Percentiles rank a stretch among this genome's conserved stretches.
Evolutionary conservation across 2,329 filamentous ascomycete species (phyloP).

Genomic region (Aspergillus latus): DNA sequence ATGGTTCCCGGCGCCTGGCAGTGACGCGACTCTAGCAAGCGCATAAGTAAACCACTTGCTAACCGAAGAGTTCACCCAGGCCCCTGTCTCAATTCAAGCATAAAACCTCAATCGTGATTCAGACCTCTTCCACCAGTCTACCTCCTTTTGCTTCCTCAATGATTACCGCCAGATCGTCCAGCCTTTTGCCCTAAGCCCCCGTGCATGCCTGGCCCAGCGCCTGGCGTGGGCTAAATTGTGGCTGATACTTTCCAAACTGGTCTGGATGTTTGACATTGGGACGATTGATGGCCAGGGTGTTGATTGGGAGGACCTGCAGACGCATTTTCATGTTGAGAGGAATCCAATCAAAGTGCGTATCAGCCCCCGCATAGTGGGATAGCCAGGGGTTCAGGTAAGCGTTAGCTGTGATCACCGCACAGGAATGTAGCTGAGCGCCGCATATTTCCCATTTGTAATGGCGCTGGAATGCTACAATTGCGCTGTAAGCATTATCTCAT

Average conservation of each 20-base stretch:
- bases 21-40: no score
- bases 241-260: slow-evolving; percentile 4
- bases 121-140: background rate
- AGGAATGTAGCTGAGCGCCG: no score
- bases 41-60: no score
- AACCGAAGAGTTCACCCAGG: background rate
- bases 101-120: slow-evolving; percentile 8
- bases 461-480: no score
- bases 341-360: slow-evolving; percentile 6
- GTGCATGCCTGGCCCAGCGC: slow-evolving; percentile 75
- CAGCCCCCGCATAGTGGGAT: background rate
- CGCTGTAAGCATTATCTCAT: no score
- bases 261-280: slow-evolving; percentile 2
- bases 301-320: slow-evolving; percentile 9
- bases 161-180: slow-evolving; percentile 1
- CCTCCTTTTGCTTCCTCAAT: slow-evolving; percentile 1
- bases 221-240: slow-evolving; percentile 54
- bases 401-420: no score
- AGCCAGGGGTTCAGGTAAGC: background rate
- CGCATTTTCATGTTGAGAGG: slow-evolving; percentile 7
- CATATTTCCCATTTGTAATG: no score
- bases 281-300: background rate
- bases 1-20: no score
- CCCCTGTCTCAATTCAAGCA: slow-evolving; percentile 3
- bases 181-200: slow-evolving; percentile 69